A percentile compares a stretch with the other conserved stretches of the same genome.
phyloP scores from a whole-genome alignment of 768 basidiomycete genomes.

The Glaciozyma martinii region DNA sequence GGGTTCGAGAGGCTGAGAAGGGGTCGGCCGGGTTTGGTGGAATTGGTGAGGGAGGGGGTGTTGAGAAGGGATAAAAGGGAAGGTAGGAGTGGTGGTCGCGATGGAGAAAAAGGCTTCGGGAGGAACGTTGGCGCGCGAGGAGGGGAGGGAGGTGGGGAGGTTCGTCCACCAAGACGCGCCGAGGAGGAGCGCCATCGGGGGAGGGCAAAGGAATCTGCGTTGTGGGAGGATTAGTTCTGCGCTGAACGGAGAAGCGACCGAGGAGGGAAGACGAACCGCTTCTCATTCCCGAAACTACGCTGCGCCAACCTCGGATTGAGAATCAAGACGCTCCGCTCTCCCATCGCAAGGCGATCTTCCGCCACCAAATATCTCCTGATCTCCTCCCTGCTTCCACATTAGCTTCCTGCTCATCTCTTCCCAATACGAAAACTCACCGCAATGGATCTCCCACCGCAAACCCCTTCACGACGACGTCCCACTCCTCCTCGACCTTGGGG shows the following conservation, averaged over 20 bases:
- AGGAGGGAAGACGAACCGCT: constrained; percentile 49
- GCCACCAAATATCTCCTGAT: constrained; percentile 56
- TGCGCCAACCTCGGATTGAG: constrained; percentile 98
- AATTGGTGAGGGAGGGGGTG: too few species aligned
- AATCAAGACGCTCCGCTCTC: constrained; percentile 87
- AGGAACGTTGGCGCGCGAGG: constrained; percentile 52
- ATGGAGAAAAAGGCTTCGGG: constrained; percentile 79
- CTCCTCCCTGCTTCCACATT: too few species aligned
- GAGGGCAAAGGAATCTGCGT: constrained; percentile 28
- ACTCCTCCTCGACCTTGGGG: too few species aligned
- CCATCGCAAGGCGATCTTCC: constrained; percentile 74
- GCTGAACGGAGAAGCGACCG: not conserved
- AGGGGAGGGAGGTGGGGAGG: not conserved
- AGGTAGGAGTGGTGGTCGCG: constrained; percentile 55
- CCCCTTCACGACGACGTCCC: too few species aligned
- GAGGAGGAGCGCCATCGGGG: constrained; percentile 29
- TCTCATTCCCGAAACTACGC: constrained; percentile 94
- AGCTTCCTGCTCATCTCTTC: too few species aligned
- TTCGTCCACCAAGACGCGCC: constrained; percentile 28
- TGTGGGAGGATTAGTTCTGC: not conserved
- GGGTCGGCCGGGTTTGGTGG: too few species aligned
- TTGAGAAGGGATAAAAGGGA: too few species aligned
- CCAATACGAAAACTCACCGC: too few species aligned
- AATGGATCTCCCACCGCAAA: too few species aligned
- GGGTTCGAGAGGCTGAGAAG: constrained; percentile 47